Evolutionary conservation across 345 rosid species (phyloP).

Genomic region (Rhizophora apiculata): DNA sequence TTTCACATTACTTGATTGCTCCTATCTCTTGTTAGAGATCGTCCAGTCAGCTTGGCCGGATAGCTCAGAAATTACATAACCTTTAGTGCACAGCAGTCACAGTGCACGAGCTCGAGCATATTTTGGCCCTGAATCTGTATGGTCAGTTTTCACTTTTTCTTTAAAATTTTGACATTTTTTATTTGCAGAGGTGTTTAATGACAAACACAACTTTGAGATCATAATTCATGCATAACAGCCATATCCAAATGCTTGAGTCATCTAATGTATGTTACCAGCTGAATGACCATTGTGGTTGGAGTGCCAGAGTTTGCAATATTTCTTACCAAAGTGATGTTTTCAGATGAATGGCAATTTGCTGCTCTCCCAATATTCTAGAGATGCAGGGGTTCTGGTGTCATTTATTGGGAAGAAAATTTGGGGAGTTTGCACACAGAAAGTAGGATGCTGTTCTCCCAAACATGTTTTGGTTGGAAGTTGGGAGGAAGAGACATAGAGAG

Average conservation of each 20-base stretch:
- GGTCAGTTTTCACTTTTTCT: slow-evolving; percentile 16
- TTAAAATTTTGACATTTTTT: too few species aligned
- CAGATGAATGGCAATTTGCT: background rate
- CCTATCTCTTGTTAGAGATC: slow-evolving; percentile 64
- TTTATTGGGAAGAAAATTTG: background rate
- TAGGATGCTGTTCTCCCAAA: too few species aligned
- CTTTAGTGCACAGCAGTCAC: slow-evolving; percentile 39
- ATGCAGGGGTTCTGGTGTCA: background rate
- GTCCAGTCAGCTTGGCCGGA: slow-evolving; percentile 83
- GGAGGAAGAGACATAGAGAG: background rate
- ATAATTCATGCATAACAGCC: too few species aligned
- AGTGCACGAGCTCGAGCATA: slow-evolving; percentile 33
- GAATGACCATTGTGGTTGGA: too few species aligned
- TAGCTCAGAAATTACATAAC: slow-evolving; percentile 51
- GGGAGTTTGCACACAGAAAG: too few species aligned
- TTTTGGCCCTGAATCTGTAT: slow-evolving; percentile 70
- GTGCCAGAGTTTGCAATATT: too few species aligned
- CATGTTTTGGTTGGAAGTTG: background rate
- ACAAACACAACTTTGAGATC: too few species aligned
- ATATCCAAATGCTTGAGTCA: too few species aligned
- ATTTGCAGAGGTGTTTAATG: too few species aligned
- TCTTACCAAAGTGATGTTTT: too few species aligned
- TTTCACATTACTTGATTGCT: slow-evolving; percentile 69
- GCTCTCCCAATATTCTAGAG: background rate
- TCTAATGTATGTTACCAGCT: too few species aligned